Base-by-base conservation (phyloP, 345 rosid genomes). In the Salix exigua region DNA sequence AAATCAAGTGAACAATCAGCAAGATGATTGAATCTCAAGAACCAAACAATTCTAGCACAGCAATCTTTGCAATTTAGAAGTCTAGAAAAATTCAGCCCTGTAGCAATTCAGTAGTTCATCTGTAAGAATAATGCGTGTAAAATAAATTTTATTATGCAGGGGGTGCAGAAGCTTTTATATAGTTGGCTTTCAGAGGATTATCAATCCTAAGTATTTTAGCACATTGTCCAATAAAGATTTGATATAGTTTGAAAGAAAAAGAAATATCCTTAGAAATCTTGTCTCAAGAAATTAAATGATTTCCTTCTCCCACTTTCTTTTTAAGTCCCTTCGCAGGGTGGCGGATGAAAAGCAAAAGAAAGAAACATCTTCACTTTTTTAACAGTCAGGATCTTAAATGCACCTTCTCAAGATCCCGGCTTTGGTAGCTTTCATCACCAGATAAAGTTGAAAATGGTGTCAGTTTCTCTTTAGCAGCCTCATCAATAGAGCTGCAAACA, bases 321-420 rank as follows among this genome's bases (percentile, higher is more conserved):
- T 6, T 19, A 18, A 51, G 58, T 19, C 35, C 38, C 38, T 42
- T 37, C 23, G 17, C 16, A 12, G 2, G 1, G 31, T 40, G 7
- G 71, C 4, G 26, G 33, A 14, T 8, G 31, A 30, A 31, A 51
- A 46, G 26, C 16, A 40, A 35, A 38, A 53, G 37, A 26, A 28
- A 37, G 26, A 12, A 53, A 50, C 33, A 30, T 40, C 25, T 46
- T 60, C 23, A 55, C 55, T 25, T 55, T 35, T 38, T 21, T 60
- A 23, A 5, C 37, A 30, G 25, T 55, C 16, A 35, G 23, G 25
- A 12, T 38, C 69, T 50, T 50, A 73, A 65, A 23, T 18, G 64
- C 68, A 92, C 99, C 99, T 96, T 96, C 84, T 96, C 99, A 77
- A 96, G 99, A 84, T 96, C 99, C 73, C 97, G 87, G 88, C 72